Base-by-base conservation (phyloP, 441 rosid genomes). In the Euphorbia corollata region DNA sequence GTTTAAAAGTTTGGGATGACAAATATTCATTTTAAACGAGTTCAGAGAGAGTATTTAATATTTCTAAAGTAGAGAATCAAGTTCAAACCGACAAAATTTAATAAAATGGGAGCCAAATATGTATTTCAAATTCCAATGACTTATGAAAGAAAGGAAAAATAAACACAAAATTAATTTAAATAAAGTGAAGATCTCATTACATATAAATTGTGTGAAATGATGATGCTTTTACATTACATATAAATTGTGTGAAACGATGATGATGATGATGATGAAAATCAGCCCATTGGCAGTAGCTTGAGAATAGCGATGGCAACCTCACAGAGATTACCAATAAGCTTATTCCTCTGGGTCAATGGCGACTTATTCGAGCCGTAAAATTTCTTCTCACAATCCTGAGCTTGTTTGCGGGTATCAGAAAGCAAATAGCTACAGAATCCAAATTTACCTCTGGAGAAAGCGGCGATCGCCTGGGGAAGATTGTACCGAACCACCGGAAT, bases 381-480 rank as follows among this genome's bases (percentile, higher is more conserved):
- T 15, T 75, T 67, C 68, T 84, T 85, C 56, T 84, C 87, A 19
- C 98, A 91, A 2, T 78, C 66, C 53, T 83, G 80, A 3, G 91
- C 87, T 69, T 85, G 84, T 36, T 86, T 85, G 16, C 76, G 79
- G 0, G 86, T 81, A 38, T 87, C 91, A 6, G 95, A 81, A 8
- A 91, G 57, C 0, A 76, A 85, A 20, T 92, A 84, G 13, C 61
- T 65, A 4, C 96, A 89, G 64, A 89, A 88, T 2, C 80, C 87
- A 10, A 73, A 84, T 34, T 71, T 77, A 0, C 88, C 86, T 58
- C 80, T 77, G 22, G 50, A 43, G 69, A 89, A 77, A 20, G 96
- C 92, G 0, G 72, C 79, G 19, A 87, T 90, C 55, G 96, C 96
- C 65, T 92, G 95, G 62, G 98, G 98, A 16, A 92, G 86, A 63